Evolutionary conservation across 2,329 filamentous ascomycete genomes (phyloP).

Genomic region (Diaporthe helianthi): DNA sequence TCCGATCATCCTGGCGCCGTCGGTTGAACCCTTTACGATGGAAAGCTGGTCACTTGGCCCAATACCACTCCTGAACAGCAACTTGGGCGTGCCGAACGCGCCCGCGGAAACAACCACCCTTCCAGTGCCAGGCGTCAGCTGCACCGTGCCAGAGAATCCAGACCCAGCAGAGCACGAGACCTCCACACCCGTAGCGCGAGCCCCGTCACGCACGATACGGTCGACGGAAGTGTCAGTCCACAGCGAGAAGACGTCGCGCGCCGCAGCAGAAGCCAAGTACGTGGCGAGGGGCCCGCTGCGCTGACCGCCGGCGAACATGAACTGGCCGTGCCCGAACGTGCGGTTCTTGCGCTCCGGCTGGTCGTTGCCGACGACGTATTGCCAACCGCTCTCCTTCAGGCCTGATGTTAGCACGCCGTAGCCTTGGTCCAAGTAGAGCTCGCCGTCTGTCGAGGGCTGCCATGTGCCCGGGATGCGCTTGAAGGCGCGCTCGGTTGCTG

Average conservation of each 20-base stretch:
- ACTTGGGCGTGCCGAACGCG: constrained; percentile 71
- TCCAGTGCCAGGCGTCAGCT: constrained; percentile 64
- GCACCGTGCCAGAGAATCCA: constrained; percentile 66
- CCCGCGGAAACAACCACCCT: constrained; percentile 74
- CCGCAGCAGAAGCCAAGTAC: constrained; percentile 69
- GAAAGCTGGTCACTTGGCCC: constrained; percentile 67
- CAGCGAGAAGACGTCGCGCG: constrained; percentile 69
- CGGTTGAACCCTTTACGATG: constrained; percentile 56
- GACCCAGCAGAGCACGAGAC: constrained; percentile 60
- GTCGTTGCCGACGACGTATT: constrained; percentile 61
- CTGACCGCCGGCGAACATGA: constrained; percentile 72
- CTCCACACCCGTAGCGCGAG: constrained; percentile 70
- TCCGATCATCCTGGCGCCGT: constrained; percentile 59
- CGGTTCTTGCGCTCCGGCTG: constrained; percentile 69
- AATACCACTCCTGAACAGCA: constrained; percentile 73
- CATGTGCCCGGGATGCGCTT: constrained; percentile 73
- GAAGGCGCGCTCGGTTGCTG: constrained; percentile 68
- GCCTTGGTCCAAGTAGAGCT: constrained; percentile 71
- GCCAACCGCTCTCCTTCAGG: constrained; percentile 68
- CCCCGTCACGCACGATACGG: constrained; percentile 68
- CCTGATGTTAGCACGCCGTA: constrained; percentile 68
- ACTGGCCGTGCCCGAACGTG: constrained; percentile 68
- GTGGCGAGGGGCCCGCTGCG: constrained; percentile 74
- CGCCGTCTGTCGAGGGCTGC: constrained; percentile 69
- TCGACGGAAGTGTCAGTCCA: constrained; percentile 71